Evolutionary conservation across 1,139 yeast genomes (phyloP), one percentile per base, ranked within the genome.

Genomic region (Saccharomyces hybrid): DNA sequence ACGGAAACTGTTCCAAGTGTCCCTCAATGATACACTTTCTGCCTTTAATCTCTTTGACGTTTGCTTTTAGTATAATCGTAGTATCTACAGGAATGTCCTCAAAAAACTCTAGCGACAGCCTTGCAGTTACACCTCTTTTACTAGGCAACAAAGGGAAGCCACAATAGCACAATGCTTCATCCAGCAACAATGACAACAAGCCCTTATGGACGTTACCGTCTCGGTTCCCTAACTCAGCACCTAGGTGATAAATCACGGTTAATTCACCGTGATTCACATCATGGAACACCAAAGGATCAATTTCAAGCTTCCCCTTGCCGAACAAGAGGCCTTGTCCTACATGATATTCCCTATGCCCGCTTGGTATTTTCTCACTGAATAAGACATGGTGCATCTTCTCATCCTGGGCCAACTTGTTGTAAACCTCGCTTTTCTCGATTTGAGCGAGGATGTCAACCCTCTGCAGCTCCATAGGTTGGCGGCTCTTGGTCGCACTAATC

Each of bases 91-190:
- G 82, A 1, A 80, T 76, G 58, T 88, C 95, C 32, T 80, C 78
- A 50, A 75, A 65, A 68, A 88, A 93, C 57, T 86, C 77, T 16
- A 93, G 76, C 14, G 79, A 74, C 48, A 93, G 74, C 51, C 78
- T 78, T 0, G 96, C 99, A 0, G 99, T 93, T 20, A 93, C 97
- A n/a, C 98, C 98, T 53, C 85, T 77, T 55, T 82, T 80, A 54
- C 84, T 82, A 1, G 99, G 98, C n/a, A 93, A 75, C 32, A 78
- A 73, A 5, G 91, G 83, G 67, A 90, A 93, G 20, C 97, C 98
- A 65, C 96, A 88, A 49, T 83, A 78, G 64, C 97, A 89, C 48
- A 93, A 75, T 0, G 88, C 84, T 68, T 93, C 99, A 69, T 93
- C 99, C 50, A 93, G 65, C 42, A 93, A 72, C 1, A 97, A 85